Conservation (phyloP, 1,284 basidiomycete species). For the Trametes hirsuta region DNA sequence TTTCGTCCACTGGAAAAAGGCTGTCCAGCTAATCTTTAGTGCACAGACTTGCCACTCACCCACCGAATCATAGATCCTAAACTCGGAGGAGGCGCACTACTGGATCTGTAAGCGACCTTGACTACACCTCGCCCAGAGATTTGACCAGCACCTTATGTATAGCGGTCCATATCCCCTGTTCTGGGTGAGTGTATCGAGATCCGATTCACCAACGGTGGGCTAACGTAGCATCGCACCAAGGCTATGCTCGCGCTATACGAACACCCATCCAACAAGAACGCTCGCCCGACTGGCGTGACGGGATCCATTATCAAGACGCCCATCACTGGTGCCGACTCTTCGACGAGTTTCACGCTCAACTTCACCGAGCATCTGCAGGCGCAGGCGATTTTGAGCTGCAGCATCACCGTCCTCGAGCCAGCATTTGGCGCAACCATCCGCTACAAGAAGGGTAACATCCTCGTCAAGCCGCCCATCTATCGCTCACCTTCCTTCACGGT, state of each 20-base stretch:
- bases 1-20: slow-evolving; percentile 11
- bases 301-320: slow-evolving; percentile 74
- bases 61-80: slow-evolving; percentile 82
- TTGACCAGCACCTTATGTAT: background rate
- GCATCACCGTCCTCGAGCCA: slow-evolving; percentile 51
- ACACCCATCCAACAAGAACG: slow-evolving; percentile 66
- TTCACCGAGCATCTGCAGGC: slow-evolving; percentile 62
- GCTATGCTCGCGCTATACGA: slow-evolving; percentile 82
- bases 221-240: slow-evolving; percentile 36
- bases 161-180: slow-evolving; percentile 85
- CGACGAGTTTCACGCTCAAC: slow-evolving; percentile 76
- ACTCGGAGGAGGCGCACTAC: slow-evolving; percentile 83
- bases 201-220: background rate
- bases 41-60: slow-evolving; percentile 61
- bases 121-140: background rate
- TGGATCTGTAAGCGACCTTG: slow-evolving; percentile 67
- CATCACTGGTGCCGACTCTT: slow-evolving; percentile 79
- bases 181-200: slow-evolving; percentile 56
- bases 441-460: slow-evolving; percentile 69
- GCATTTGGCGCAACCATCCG: slow-evolving; percentile 62
- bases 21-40: background rate
- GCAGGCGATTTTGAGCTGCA: slow-evolving; percentile 70
- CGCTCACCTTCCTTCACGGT: slow-evolving; percentile 66
- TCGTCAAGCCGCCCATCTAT: slow-evolving; percentile 64
- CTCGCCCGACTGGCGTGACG: slow-evolving; percentile 57